A percentile compares a stretch with the other conserved stretches of the same genome.
phyloP scores from a whole-genome alignment of 2,329 filamentous ascomycete genomes.

The Amesomyces nigricolor region DNA sequence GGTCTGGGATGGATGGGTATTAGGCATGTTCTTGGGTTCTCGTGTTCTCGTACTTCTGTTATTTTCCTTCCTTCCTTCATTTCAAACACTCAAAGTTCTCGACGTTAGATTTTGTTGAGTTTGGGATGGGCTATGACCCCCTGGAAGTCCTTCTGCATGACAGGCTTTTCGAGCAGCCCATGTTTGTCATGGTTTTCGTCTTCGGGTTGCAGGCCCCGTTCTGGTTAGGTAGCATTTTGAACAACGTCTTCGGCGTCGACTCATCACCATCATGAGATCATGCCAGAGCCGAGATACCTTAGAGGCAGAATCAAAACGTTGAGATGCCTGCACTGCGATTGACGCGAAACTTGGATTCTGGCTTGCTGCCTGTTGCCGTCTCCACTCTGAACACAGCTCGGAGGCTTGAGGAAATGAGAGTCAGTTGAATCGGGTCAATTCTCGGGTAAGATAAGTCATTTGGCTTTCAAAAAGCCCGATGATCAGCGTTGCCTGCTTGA shows the following conservation, averaged over 20 bases:
- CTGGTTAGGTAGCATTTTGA: not conserved
- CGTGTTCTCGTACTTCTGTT: not conserved
- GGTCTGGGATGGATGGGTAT: not conserved
- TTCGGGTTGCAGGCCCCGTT: not conserved
- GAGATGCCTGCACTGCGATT: not conserved
- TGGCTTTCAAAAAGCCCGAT: not conserved
- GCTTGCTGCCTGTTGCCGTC: conserved; percentile 1
- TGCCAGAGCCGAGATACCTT: not conserved
- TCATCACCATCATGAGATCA: not conserved
- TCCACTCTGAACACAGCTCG: not conserved
- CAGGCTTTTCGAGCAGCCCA: not conserved
- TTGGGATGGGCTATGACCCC: not conserved
- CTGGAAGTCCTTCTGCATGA: not conserved
- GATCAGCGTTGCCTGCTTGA: conserved; percentile 4
- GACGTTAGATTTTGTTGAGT: not conserved
- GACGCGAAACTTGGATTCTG: not conserved
- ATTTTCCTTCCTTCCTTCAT: not conserved
- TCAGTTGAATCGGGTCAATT: not conserved
- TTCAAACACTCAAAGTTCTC: not conserved
- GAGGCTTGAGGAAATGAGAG: not conserved
- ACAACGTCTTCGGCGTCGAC: not conserved
- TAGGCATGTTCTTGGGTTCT: not conserved
- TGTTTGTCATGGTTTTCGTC: not conserved
- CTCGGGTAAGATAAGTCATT: not conserved
- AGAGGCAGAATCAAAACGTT: not conserved